Evolutionary conservation across 2,329 filamentous ascomycete genomes (phyloP), one percentile per base, ranked within the genome.

Genomic region (Monosporascus sp.): DNA sequence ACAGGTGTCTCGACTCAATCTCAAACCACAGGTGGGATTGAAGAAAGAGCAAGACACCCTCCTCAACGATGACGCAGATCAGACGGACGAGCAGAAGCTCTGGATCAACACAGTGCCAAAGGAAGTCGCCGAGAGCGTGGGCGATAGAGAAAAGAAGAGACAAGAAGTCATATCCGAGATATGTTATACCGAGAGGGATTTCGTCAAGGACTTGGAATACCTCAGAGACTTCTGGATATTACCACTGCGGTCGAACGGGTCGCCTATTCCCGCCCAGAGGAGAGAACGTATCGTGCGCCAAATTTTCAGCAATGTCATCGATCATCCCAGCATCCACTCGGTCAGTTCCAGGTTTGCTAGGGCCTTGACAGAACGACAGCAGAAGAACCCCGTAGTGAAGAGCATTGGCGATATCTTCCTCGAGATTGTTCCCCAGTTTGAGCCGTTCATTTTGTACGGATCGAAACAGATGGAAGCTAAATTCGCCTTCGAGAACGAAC

Each of bases 41-140:
- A 90, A 89, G 69, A 81, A 81, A 60, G 78, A 82, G 48, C 78
- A 80, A 46, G 75, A 77, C 22, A 73, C 77, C 15, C 74, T 74
- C 38, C 68, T 80, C 77, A 67, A 94, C 65, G 92, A 95, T 62
- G 90, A 94, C 57, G 76, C 70, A 42, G 88, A 92, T 54, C 87
- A 94, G 64, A 90, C 88, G 34, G 91, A 97, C 65, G 92, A 97
- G 69, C 94, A 97, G 74, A 97, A 97, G 71, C 81, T 99, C 38
- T 99, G 94, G 94, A 99, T 99, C 72, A 97, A 97, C 70, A 96
- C 92, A 15, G 94, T 99, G 37, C 90, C 92, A 1, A 94, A 96
- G 70, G 94, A 97, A 69, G 79, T 99, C 53, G 91, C 92, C 1
- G 92, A 97, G 62, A 89, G 86, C 65, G 86, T 97, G 31, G 85